Evolutionary conservation across 23 red algal species (phyloP), one percentile per base, ranked within the genome.

Genomic region (Chondrus crispus): DNA sequence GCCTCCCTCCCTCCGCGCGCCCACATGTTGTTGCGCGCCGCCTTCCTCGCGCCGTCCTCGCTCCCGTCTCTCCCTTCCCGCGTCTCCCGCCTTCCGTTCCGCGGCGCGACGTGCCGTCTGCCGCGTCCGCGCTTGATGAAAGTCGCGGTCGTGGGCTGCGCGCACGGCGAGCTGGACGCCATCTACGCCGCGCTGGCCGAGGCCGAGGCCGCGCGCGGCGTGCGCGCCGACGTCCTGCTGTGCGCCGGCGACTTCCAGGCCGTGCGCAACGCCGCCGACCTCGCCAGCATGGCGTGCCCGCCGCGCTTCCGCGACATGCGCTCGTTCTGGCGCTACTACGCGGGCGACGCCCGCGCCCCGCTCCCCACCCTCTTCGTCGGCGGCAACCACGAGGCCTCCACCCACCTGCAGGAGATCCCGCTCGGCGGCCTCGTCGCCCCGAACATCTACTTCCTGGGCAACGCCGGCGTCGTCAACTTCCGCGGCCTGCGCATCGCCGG

Each of bases 231-330:
- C 54, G 83, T 98, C 47, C 46, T 98, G 5, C 85, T 98, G 28
- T 96, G 93, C 44, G 89, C 93, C 42, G 96, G 96, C 5, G 96
- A 98, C 82, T 98, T 98, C 64, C 96, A 98, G 75, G 85, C 87
- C 77, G 85, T 93, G 19, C 93, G 96, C 3, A 92, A 98, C 82
- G 73, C 57, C 19, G 70, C 70, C 41, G 96, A 98, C 57, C 89
- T 98, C 16, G 50, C 62, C 16, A 90, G 79, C 76, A 87, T 98
- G 79, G 89, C 90, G 18, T 93, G 87, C 13, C 96, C 96, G 30
- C 57, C 62, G 20, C 77, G 83, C 40, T 98, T 94, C 49, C 54
- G 83, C 5, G 68, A 81, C 45, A 85, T 98, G 74, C 73, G 88
- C 5, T 88, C 88, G 14, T 98, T 98, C 85, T 75, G 74, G 47